Evolutionary conservation across 2,329 filamentous ascomycete species (phyloP), one percentile per base, ranked within the genome.

Genomic region (Ceratocystiopsis sp.): DNA sequence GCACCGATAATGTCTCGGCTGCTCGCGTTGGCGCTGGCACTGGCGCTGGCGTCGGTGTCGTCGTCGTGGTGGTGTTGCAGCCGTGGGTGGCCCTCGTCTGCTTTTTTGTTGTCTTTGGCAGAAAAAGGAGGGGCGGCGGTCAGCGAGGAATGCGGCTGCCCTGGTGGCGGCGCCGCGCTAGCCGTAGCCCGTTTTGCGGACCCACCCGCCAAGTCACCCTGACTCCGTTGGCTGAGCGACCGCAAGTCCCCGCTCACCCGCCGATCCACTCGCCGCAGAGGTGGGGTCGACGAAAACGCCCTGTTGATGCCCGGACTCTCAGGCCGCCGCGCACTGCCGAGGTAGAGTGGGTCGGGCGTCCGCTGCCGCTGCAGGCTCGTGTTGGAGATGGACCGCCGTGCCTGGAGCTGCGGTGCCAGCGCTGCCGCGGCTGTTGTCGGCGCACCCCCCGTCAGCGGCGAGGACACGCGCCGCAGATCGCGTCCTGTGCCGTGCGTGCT

Each of bases 191-290:
- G 25, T 29, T 29, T 29, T 11, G 4, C 25, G 25, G 6, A 29
- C 25, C 25, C 25, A 29, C 25, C 25, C 10, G 25, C 42, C 11
- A 44, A 37, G 45, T 46, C 50, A 49, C 45, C 45, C 45, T 53
- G 44, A 53, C 61, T 63, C 48, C 54, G 71, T 69, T 73, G 73
- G 61, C 75, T 75, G 52, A 75, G 73, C 52, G 73, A 73, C 63
- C 80, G 67, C 54, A 93, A 68, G 68, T 93, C 83, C 61, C 81
- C 79, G 69, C 82, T 87, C 59, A 78, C 63, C 57, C 70, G 71
- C 57, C 63, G 69, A 58, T 79, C 76, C 49, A 73, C 71, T 49
- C 84, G 75, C 54, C 85, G 73, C 48, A 91, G 70, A 40, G 80
- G 77, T 49, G 80, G 80, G 46, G 78, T 80, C 49, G 61, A 61